phyloP scores from a whole-genome alignment of 179 eudicot species.

The Nepenthes alata region DNA sequence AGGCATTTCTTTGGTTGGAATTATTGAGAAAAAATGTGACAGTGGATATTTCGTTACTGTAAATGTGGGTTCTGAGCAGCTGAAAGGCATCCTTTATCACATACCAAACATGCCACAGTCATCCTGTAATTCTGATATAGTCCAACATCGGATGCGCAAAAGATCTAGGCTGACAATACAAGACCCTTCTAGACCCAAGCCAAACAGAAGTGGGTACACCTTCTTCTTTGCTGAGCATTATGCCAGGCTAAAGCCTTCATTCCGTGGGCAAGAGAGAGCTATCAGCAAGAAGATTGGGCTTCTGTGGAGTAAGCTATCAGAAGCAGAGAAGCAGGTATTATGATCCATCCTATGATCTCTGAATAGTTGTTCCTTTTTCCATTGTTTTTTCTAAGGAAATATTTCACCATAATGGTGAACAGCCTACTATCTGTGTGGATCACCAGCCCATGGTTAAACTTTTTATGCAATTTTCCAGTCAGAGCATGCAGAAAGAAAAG shows the following conservation, averaged over 20 bases:
- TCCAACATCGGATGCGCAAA: slow-evolving; percentile 25
- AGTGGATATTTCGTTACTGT: slow-evolving; percentile 63
- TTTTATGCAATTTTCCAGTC: too few species aligned
- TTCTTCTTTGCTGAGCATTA: slow-evolving; percentile 47
- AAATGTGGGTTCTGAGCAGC: slow-evolving; percentile 47
- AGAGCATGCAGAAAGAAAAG: too few species aligned
- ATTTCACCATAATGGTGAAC: too few species aligned
- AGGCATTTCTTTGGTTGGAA: slow-evolving; percentile 50
- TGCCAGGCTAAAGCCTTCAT: slow-evolving; percentile 31
- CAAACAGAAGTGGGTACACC: slow-evolving; percentile 43
- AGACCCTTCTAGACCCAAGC: slow-evolving; percentile 45
- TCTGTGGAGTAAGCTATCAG: slow-evolving; percentile 43
- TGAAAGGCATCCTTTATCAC: slow-evolving; percentile 77
- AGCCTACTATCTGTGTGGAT: too few species aligned
- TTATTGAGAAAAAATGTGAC: slow-evolving; percentile 67
- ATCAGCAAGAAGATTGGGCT: slow-evolving; percentile 41
- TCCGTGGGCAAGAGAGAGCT: slow-evolving; percentile 40
- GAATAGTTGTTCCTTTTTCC: neutral
- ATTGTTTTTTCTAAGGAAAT: neutral
- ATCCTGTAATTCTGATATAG: slow-evolving; percentile 18
- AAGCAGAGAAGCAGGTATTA: slow-evolving; percentile 51
- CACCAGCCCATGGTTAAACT: too few species aligned
- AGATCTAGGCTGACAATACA: slow-evolving; percentile 28
- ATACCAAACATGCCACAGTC: slow-evolving; percentile 18
- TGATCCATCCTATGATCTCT: neutral